Base-by-base conservation (phyloP, 768 basidiomycete genomes). In the Hortiboletus campestris region DNA sequence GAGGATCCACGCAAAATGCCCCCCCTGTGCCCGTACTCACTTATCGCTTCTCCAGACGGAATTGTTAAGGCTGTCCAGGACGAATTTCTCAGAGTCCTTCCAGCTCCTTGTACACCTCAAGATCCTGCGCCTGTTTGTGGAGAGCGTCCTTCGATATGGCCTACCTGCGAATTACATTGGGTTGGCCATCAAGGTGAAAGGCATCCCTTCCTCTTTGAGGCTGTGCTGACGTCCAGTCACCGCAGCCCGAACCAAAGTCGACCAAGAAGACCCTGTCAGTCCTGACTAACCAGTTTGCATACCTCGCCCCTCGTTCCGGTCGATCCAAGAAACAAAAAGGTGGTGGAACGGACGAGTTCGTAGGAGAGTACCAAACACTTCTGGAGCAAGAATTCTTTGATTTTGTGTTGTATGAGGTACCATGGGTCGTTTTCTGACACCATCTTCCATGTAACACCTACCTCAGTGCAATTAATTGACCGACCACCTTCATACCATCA, bases 311-410 rank as follows among this genome's bases (percentile, higher is more conserved):
- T n/a, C 84, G 83, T 41, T 85, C 85, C 1, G 72, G 76, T 12
- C 80, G 82, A 64, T 70, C 76, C 22, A 76, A 75, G 59, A 70
- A 72, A 46, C 58, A 58, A 55, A 58, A 57, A 22, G 65, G 64
- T 10, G 74, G 72, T 1, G 74, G 71, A 8, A 76, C 74, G 42
- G 86, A 88, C 6, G 91, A 94, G 28, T 87, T 92, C 53, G 79
- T 83, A 14, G 96, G 94, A 60, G 96, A 99, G 72, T 99, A 90
- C 70, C 91, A 94, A 69, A 82, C 84, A 13, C 75, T 99, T 36
- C 83, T 99, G 80, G 97, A 99, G 67, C 90, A 95, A 70, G 96
- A 99, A 71, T 91, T 89, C 69, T 94, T 89, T 69, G 93, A 96
- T 72, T 99, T 98, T 65, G 92, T 98, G 22, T 68, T 96, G 67